A percentile compares a stretch with the other conserved stretches of the same genome.
Evolutionary conservation across 2,329 filamentous ascomycete species (phyloP).

Genomic region (Claviceps sp.): DNA sequence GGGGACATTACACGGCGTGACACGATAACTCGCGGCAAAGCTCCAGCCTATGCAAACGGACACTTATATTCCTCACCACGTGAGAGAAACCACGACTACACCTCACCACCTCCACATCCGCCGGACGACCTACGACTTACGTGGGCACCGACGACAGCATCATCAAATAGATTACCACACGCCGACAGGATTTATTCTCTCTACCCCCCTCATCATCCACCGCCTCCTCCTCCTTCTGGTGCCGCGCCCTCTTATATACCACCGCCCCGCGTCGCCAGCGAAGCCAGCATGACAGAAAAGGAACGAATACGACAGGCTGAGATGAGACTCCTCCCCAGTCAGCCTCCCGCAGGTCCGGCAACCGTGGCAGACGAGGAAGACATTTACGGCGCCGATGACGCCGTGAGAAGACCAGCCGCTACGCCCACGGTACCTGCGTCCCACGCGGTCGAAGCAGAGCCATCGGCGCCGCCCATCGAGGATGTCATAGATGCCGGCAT

Average conservation of each 20-base stretch:
- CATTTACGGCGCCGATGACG: slow-evolving; percentile 35
- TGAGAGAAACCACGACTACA: slow-evolving; percentile 22
- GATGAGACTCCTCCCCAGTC: slow-evolving; percentile 66
- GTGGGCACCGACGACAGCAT: not conserved
- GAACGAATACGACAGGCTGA: slow-evolving; percentile 67
- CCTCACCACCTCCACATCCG: slow-evolving; percentile 6
- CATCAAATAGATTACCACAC: slow-evolving; percentile 4
- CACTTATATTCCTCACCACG: slow-evolving; percentile 3
- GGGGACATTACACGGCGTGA: slow-evolving; percentile 12
- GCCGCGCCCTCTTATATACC: slow-evolving; percentile 38
- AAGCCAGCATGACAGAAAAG: slow-evolving; percentile 64
- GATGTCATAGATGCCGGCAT: slow-evolving; percentile 24
- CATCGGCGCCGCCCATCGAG: slow-evolving; percentile 31
- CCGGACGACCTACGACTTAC: slow-evolving; percentile 6
- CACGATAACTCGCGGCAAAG: slow-evolving; percentile 1
- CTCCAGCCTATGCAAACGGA: not conserved
- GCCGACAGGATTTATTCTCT: slow-evolving; percentile 8
- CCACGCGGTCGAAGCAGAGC: slow-evolving; percentile 12
- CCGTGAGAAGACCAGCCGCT: slow-evolving; percentile 13
- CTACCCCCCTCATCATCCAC: not conserved
- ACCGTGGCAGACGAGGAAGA: slow-evolving; percentile 30
- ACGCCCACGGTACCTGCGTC: slow-evolving; percentile 6
- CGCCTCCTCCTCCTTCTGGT: not conserved
- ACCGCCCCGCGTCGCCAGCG: slow-evolving; percentile 44
- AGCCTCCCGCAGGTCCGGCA: slow-evolving; percentile 38